Base-by-base conservation (phyloP, 2,329 filamentous ascomycete species). In the Zalaria sp. region DNA sequence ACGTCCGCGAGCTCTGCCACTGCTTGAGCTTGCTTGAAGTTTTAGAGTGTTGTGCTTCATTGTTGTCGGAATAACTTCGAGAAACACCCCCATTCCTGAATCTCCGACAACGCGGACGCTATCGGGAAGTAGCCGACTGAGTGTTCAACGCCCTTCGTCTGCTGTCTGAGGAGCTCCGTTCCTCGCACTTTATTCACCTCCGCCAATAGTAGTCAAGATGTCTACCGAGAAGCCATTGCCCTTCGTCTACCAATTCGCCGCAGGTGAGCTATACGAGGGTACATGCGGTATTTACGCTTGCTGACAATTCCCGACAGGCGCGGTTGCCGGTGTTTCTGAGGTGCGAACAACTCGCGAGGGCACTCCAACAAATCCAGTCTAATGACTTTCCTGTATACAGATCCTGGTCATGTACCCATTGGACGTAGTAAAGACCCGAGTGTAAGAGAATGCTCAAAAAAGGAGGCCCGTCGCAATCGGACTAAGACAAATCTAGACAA, bases 381-480 rank as follows among this genome's bases (percentile, higher is more conserved):
- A 18, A 18, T 18, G 18, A 18, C 18, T 18, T 18, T 18, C 18
- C 18, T 18, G 27, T 34, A 34, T 28, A 39, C 45, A 44, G 53
- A 54, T 57, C 42, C 46, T 60, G 49, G 51, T 52, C 61, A 95
- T 88, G 91, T 98, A 98, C 71, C 91, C 91, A 53, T 73, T 98
- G 63, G 91, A 98, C 63, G 91, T 98, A 45, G 86, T 96, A 64
- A 96, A 96, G 76, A 96, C 91, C 50, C 75, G 89, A 81, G 83
- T 93, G 83, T 91, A 76, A 74, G 80, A 28, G 11, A 10, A 7
- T 6, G 4, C 7, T n/a, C 18, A 10, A 3, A 37, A 18, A 9
- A 31, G 37, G 18, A 18, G 18, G 18, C 27, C 5, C 39, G 9
- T 5, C 27, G 18, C 2, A 25, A n/a, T 5, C 7, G 27, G 5